Base-by-base conservation (phyloP, 352 stramenopile genomes). In the Pythium dissotocum region DNA sequence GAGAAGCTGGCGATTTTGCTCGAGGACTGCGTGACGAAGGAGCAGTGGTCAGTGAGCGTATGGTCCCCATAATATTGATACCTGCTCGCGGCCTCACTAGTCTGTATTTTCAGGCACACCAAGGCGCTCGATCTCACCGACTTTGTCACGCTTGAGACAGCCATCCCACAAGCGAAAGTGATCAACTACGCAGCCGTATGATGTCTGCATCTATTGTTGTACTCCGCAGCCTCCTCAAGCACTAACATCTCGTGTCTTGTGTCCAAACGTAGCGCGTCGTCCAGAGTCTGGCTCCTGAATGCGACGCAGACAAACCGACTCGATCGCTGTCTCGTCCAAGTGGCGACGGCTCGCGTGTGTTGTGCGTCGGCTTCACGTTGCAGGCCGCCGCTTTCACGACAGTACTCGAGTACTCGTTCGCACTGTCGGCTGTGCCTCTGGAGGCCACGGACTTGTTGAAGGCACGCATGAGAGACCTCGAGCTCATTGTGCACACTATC, bases 1-100 rank as follows among this genome's bases (percentile, higher is more conserved):
- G 36, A 61, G 4, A 61, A 18, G 54, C 18, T 61, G 54, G 32
- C 18, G 7, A 61, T 61, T 14, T 61, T 30, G 54, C 24, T 61
- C 54, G 54, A 61, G 21, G 54, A 61, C 54, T 32, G 5, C 16
- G 36, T 49, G 54, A 49, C 54, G 6, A 61, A 56, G 26, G 18
- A 56, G 26, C 49, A 56, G 30, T 56, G 49, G 49, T 24, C 21
- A 24, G 21, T 24, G 21, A 24, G 21, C 21, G 21, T 24, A 24
- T 24, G 21, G 21, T 24, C 21, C 21, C 21, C 21, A 24, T 24
- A 24, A 24, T 24, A 0, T 24, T 24, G 21, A 24, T 24, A 24
- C 21, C 21, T 24, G 21, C 21, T 56, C 5, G 49, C 2, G 32
- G 6, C 4, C 14, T 18, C 18, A 56, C 4, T 8, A 33, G 4